These are phyloP conservation scores for Podochytrium sp. DNA, from an alignment of 192 early-diverging fungal genomes.

Conservation along the genomic window DNA sequence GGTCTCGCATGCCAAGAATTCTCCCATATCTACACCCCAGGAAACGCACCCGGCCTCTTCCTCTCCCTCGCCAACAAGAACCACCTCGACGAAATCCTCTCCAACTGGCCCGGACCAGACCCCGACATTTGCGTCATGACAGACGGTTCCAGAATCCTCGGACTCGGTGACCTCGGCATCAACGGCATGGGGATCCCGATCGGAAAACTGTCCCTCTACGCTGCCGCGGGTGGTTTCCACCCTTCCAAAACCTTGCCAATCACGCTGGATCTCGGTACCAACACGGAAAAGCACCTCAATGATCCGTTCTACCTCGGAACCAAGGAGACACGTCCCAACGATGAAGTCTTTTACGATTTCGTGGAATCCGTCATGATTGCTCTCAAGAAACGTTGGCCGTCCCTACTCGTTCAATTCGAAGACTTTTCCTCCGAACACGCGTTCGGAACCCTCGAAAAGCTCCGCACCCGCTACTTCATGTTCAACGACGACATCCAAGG, in stretches of 20 bases:
- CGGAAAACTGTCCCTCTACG: constrained; percentile 92
- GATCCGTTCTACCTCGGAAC: constrained; percentile 91
- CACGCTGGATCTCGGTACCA: constrained; percentile 89
- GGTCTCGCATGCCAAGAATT: constrained; percentile 79
- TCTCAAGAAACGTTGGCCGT: constrained; percentile 72
- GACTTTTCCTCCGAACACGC: constrained; percentile 95
- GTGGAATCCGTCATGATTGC: constrained; percentile 81
- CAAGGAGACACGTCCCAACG: constrained; percentile 64
- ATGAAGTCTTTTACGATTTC: constrained; percentile 74
- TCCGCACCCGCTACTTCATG: constrained; percentile 74
- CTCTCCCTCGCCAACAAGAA: constrained; percentile 76
- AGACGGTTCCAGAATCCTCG: constrained; percentile 92
- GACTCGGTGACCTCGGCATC: constrained; percentile 92
- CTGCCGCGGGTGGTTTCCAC: constrained; percentile 71
- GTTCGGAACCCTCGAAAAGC: constrained; percentile 80
- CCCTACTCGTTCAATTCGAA: constrained; percentile 92
- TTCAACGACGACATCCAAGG: constrained; percentile 98
- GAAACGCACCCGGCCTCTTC: constrained; percentile 78
- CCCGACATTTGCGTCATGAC: constrained; percentile 91
- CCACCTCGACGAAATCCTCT: constrained; percentile 76
- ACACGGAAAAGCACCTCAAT: constrained; percentile 77
- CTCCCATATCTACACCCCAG: constrained; percentile 79
- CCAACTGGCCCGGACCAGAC: constrained; percentile 69
- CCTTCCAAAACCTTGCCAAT: constrained; percentile 88
- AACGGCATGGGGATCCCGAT: constrained; percentile 96